phyloP scores from a whole-genome alignment of 306 rosid species.

The Hippophae tibetana region DNA sequence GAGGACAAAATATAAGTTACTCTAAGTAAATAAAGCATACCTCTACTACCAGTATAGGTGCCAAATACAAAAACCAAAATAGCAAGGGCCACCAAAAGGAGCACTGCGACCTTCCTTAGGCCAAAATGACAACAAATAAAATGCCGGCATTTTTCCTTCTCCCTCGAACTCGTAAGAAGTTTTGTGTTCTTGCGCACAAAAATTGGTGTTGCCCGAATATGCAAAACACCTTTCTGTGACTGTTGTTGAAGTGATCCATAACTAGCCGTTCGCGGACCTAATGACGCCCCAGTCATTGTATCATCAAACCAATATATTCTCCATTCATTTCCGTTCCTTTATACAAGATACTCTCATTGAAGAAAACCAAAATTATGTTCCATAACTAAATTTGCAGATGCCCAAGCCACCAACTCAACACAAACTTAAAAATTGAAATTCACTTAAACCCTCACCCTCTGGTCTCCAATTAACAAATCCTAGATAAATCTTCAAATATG shows the following conservation, averaged over 20 bases:
- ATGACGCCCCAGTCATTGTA: constrained; percentile 83
- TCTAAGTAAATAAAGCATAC: constrained; percentile 28
- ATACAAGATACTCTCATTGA: constrained; percentile 19
- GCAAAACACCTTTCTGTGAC: constrained; percentile 46
- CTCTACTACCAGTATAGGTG: constrained; percentile 56
- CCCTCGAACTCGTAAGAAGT: constrained; percentile 51
- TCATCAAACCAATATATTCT: constrained; percentile 35
- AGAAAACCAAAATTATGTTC: neutral
- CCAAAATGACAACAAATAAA: constrained; percentile 50
- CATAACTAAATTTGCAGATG: too few relatives aligned
- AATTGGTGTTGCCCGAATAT: constrained; percentile 17
- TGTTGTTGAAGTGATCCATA: constrained; percentile 58
- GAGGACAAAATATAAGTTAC: too few relatives aligned
- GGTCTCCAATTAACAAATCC: too few relatives aligned
- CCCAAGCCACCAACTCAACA: too few relatives aligned
- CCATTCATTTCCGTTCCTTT: constrained; percentile 50
- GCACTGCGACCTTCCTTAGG: constrained; percentile 70
- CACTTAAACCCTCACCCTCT: too few relatives aligned
- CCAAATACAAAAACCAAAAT: constrained; percentile 59
- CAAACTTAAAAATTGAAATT: too few relatives aligned
- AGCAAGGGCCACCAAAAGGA: constrained; percentile 58
- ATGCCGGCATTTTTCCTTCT: constrained; percentile 63
- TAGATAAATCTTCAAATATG: too few relatives aligned
- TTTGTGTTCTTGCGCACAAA: constrained; percentile 66
- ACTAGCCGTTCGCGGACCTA: constrained; percentile 78